These are phyloP conservation scores for Biscogniauxia sp. DNA, from an alignment of 2,329 filamentous ascomycete genomes.

Conservation along the genomic window DNA sequence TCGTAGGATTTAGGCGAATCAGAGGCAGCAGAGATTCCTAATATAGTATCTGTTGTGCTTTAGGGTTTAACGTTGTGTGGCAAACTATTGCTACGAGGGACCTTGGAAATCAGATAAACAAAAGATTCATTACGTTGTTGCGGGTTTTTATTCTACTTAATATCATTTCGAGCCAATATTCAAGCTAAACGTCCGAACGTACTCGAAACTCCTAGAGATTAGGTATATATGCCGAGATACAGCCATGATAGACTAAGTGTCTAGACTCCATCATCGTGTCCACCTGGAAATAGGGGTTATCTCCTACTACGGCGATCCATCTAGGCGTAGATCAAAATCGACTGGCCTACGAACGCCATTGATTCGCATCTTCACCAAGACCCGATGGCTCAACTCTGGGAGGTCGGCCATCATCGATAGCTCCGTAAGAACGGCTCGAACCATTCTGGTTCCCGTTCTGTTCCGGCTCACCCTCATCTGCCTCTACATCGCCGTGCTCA, in stretches of 20 bases:
- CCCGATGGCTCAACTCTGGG: constrained; percentile 19
- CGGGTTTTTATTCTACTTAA: too few species aligned
- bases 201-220: too few species aligned
- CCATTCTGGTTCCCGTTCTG: not conserved
- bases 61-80: not conserved
- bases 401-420: constrained; percentile 10
- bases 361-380: constrained; percentile 21
- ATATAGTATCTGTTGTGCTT: constrained; percentile 8
- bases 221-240: too few species aligned
- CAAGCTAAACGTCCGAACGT: too few species aligned
- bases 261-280: too few species aligned
- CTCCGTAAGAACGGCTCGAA: constrained; percentile 7
- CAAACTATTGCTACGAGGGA: too few species aligned
- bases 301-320: not conserved
- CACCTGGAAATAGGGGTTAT: constrained; percentile 1
- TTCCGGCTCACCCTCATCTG: constrained; percentile 9
- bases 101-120: too few species aligned
- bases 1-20: constrained; percentile 8
- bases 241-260: too few species aligned
- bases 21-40: constrained; percentile 10
- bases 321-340: not conserved
- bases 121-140: too few species aligned
- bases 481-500: constrained; percentile 13
- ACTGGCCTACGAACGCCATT: constrained; percentile 13
- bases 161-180: too few species aligned